phyloP scores from a whole-genome alignment of 2,329 filamentous ascomycete species.

The Apiospora kogelbergensis region DNA sequence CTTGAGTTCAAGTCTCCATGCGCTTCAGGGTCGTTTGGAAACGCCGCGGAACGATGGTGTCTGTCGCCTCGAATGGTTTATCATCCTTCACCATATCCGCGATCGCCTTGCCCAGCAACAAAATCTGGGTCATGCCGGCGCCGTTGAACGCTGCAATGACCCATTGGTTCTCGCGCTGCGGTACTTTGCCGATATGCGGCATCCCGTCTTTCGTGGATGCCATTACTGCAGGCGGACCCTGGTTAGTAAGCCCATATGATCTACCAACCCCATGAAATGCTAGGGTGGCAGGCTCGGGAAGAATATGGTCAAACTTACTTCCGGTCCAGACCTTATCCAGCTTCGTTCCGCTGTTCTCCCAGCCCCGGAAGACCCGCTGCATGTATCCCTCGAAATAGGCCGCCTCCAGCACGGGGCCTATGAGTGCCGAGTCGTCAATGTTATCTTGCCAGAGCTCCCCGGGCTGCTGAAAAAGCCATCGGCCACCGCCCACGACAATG shows the following conservation, averaged over 20 bases:
- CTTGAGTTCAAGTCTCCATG: background rate
- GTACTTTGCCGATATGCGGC: conserved; percentile 1
- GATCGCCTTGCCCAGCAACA: conserved; percentile 12
- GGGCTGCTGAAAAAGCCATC: conserved; percentile 27
- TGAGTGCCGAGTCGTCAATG: conserved; percentile 37
- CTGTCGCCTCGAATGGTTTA: conserved; percentile 11
- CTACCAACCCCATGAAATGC: no score
- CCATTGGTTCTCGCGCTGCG: background rate
- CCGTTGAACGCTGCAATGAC: conserved; percentile 9
- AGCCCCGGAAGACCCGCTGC: conserved; percentile 42
- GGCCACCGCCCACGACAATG: conserved; percentile 38
- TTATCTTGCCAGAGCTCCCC: conserved; percentile 37
- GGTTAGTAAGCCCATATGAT: background rate
- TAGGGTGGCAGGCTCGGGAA: background rate
- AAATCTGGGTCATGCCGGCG: conserved; percentile 10
- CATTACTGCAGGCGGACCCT: background rate
- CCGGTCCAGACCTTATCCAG: conserved; percentile 27
- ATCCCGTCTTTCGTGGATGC: background rate
- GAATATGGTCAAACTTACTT: background rate
- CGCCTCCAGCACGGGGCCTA: conserved; percentile 30
- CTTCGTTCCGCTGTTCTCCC: conserved; percentile 38
- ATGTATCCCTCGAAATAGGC: conserved; percentile 42
- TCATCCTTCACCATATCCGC: conserved; percentile 14
- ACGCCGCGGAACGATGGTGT: conserved; percentile 12
- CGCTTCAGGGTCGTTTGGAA: conserved; percentile 16